Percentiles rank a stretch among this genome's conserved stretches.
Evolutionary conservation across 345 rosid species (phyloP).

Genomic region (Camelina neglecta): DNA sequence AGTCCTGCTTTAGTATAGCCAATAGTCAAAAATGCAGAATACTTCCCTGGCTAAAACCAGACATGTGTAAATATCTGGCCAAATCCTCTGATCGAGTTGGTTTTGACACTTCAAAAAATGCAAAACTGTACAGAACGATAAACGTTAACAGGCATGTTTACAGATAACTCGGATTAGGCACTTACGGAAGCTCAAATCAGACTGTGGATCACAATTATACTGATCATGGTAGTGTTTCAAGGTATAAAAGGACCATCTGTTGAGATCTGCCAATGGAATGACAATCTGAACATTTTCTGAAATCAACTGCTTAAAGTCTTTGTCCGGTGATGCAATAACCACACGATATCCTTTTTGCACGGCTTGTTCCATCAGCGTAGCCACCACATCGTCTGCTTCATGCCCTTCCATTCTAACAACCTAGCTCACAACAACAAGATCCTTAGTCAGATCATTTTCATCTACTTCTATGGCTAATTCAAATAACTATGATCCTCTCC

Average conservation of each 20-base stretch:
- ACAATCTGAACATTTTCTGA: constrained; percentile 92
- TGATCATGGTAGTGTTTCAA: constrained; percentile 78
- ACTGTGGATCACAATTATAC: constrained; percentile 76
- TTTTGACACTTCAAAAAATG: background rate
- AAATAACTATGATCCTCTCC: background rate
- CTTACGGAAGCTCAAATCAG: constrained; percentile 91
- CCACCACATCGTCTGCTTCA: constrained; percentile 95
- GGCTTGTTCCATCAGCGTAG: constrained; percentile 76
- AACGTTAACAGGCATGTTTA: background rate
- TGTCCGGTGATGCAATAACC: constrained; percentile 94
- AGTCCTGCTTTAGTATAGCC: background rate
- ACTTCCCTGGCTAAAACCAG: constrained; percentile 1
- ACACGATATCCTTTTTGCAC: constrained; percentile 62
- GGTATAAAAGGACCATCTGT: constrained; percentile 93
- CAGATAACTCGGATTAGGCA: constrained; percentile 15
- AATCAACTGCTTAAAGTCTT: constrained; percentile 94
- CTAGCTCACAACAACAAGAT: constrained; percentile 45
- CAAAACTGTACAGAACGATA: background rate
- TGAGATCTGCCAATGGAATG: constrained; percentile 72
- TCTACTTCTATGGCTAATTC: constrained; percentile 8
- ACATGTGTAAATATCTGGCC: background rate
- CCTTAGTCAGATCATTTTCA: constrained; percentile 20
- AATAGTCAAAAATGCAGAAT: background rate
- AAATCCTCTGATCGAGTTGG: background rate
- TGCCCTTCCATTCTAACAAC: constrained; percentile 75